Evolutionary conservation across 2,329 filamentous ascomycete genomes (phyloP).

Genomic region (Fusarium sp.): DNA sequence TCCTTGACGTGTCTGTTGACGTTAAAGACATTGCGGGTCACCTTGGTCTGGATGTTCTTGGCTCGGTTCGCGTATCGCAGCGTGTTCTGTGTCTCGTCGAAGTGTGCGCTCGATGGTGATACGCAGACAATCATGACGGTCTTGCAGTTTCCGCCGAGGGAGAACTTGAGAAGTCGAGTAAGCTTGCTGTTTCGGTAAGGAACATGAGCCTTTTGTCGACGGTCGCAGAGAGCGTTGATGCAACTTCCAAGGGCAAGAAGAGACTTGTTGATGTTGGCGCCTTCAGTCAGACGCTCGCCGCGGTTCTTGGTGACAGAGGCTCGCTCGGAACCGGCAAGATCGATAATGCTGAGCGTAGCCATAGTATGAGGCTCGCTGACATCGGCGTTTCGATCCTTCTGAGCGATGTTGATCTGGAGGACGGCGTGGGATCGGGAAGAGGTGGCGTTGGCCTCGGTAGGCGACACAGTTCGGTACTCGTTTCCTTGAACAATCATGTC

Average conservation of each 20-base stretch:
- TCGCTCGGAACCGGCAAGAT: conserved; percentile 93
- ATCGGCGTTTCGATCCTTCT: conserved; percentile 92
- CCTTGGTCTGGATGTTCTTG: conserved; percentile 99
- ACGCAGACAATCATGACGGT: conserved; percentile 99
- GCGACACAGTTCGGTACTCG: conserved; percentile 93
- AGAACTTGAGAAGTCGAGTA: conserved; percentile 95
- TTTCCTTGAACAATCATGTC: conserved; percentile 98
- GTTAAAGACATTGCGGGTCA: conserved; percentile 98
- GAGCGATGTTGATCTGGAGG: conserved; percentile 94
- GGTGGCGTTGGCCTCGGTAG: conserved; percentile 96
- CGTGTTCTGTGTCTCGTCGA: conserved; percentile 98
- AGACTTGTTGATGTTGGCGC: conserved; percentile 99
- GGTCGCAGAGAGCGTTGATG: conserved; percentile 97
- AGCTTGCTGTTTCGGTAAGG: conserved; percentile 98
- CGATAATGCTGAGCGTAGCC: conserved; percentile 98
- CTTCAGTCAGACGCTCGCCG: conserved; percentile 89
- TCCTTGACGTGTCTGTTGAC: conserved; percentile 99
- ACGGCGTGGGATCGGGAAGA: conserved; percentile 98
- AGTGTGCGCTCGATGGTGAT: conserved; percentile 94
- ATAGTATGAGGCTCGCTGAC: conserved; percentile 97
- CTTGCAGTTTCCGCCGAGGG: conserved; percentile 95
- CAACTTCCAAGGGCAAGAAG: conserved; percentile 93
- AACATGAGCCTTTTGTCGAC: conserved; percentile 90
- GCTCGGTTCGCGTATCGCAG: conserved; percentile 96
- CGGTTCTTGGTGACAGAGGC: conserved; percentile 97